Percentiles rank a stretch among this genome's conserved stretches.
Conservation (phyloP, 176 grass and related monocot genomes). For the Oryza meridionalis region DNA sequence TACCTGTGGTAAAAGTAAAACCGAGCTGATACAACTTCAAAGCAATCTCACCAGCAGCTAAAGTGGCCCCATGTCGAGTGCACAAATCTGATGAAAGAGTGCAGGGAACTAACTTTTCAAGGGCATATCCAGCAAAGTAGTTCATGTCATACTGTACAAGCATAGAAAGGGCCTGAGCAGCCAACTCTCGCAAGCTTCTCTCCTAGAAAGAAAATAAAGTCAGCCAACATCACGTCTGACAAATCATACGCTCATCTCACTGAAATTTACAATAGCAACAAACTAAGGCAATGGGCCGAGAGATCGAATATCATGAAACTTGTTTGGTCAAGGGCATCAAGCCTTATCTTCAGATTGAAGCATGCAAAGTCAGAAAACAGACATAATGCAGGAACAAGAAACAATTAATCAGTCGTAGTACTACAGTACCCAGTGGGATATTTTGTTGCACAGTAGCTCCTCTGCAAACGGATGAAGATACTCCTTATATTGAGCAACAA, state of each 20-base stretch:
- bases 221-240: conserved; percentile 43
- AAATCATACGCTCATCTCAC: neutral
- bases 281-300: conserved; percentile 8
- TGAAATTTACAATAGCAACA: conserved; percentile 24
- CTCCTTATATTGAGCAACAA: conserved; percentile 74
- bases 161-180: conserved; percentile 77
- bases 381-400: neutral
- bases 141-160: conserved; percentile 86
- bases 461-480: conserved; percentile 92
- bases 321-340: neutral
- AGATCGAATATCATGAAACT: conserved; percentile 12
- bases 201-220: conserved; percentile 65
- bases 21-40: conserved; percentile 72
- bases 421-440: conserved; percentile 82
- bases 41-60: conserved; percentile 83
- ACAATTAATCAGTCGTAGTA: conserved; percentile 21
- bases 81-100: conserved; percentile 91
- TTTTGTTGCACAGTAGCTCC: conserved; percentile 85
- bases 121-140: conserved; percentile 73
- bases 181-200: conserved; percentile 77
- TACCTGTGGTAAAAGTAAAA: conserved; percentile 68
- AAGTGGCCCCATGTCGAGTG: conserved; percentile 93
- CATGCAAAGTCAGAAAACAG: conserved; percentile 32
- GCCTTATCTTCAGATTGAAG: conserved; percentile 1
- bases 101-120: conserved; percentile 79